Base-by-base conservation (phyloP, 306 rosid species). In the Mimosa pudica region DNA sequence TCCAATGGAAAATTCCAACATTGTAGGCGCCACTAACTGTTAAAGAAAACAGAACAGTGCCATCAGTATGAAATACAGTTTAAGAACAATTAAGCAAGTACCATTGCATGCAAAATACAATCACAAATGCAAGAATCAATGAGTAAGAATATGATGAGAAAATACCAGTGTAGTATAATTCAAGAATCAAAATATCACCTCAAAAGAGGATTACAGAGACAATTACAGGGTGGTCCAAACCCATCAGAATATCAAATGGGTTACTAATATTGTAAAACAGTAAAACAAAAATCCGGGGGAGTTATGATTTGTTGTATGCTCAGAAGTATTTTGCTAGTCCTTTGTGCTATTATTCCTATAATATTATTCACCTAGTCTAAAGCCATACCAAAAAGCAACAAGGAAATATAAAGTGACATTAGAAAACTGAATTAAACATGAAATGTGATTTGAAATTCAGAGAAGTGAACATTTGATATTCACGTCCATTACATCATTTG, bases 1-100 rank as follows among this genome's bases (percentile, higher is more conserved):
- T 79, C 98, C 98, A 92, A 83, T 94, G 98, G 78, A 94, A 94
- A 81, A 94, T 94, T 83, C 98, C 98, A 63, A 94, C 92, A 70
- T 94, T 94, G 90, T 85, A 94, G 77, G 98, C 97, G 30, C 88
- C 98, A 81, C 81, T 80, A 80, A 85, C 98, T 94, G 87, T 77
- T 75, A 63, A 46, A 75, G 78, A 17, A 44, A 81, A 82, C 18
- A 61, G 74, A 78, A 61, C 16, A 47, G 67, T 57, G 70, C 60
- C 38, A 36, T 70, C 55, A 85, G 76, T 61, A 45, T 12, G 71
- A 80, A 47, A 45, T 61, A 64, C 3, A 38, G 57, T 77, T 68
- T 42, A 60, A 75, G 62, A 63, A 46, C 36, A 30, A 48, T 62
- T 8, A 57, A 73, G 38, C 51, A 61, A 62, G 36, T 52, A 6